phyloP scores from a whole-genome alignment of 2,329 filamentous ascomycete species.

The Apiospora malaysiana region DNA sequence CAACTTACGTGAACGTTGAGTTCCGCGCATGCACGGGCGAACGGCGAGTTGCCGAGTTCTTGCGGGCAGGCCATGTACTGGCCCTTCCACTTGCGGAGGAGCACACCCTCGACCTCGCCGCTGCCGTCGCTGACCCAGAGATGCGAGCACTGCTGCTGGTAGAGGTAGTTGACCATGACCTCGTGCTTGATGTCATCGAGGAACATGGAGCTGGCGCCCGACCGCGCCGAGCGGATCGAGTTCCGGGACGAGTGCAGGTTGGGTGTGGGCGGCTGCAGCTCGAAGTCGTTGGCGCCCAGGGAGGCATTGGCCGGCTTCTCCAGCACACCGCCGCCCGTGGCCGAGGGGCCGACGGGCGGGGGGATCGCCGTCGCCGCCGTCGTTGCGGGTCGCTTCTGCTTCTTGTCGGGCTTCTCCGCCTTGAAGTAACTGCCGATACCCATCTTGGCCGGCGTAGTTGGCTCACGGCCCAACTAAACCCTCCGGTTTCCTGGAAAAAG shows the following conservation, averaged over 20 bases:
- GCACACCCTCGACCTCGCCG: slow-evolving; percentile 73
- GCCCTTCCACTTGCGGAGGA: slow-evolving; percentile 71
- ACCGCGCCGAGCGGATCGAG: slow-evolving; percentile 56
- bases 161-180: slow-evolving; percentile 83
- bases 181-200: slow-evolving; percentile 79
- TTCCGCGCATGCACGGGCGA: slow-evolving; percentile 69
- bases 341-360: slow-evolving; percentile 46
- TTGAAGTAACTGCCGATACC: slow-evolving; percentile 69
- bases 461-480: slow-evolving; percentile 7
- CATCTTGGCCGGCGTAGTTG: slow-evolving; percentile 49
- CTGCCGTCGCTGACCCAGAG: slow-evolving; percentile 76
- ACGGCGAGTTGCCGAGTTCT: slow-evolving; percentile 64
- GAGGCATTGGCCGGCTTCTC: not conserved
- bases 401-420: slow-evolving; percentile 50
- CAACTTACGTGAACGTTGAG: slow-evolving; percentile 71
- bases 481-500: not conserved
- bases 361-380: slow-evolving; percentile 34
- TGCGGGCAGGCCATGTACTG: slow-evolving; percentile 77
- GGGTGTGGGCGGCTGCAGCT: slow-evolving; percentile 55
- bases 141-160: slow-evolving; percentile 77
- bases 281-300: slow-evolving; percentile 47
- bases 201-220: slow-evolving; percentile 57
- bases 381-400: slow-evolving; percentile 32
- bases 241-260: slow-evolving; percentile 57
- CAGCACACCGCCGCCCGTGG: slow-evolving; percentile 26